Evolutionary conservation across 768 basidiomycete genomes (phyloP), one percentile per base, ranked within the genome.

Genomic region (Kwoniella mangroviensis): DNA sequence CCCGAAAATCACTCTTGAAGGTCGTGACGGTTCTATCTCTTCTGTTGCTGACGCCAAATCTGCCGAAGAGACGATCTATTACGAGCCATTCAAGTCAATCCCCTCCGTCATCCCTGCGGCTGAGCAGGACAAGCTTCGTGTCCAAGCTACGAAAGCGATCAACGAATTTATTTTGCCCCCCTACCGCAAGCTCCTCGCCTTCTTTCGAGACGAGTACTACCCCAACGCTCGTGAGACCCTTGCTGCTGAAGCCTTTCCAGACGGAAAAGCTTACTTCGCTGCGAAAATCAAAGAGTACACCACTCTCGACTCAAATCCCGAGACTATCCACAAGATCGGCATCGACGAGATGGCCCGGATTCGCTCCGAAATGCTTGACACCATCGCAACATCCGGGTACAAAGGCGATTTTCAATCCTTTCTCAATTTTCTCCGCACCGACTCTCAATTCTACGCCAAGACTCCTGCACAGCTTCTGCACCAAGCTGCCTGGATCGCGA

Each of bases 371-470:
- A 69, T 69, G 68, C 55, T 51, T 13, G 62, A 69, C 1, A 65
- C 63, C 6, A 58, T 69, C 21, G 58, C 64, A 49, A 11, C 41
- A 24, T 63, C 68, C 22, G 63, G 63, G 26, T 69, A 52, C 55
- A 57, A 69, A 28, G 68, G 68, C 13, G 43, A 57, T 21, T 69
- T 69, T 43, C 34, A 69, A 21, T 43, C n/a, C 26, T 69, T 69
- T 40, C 55, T 69, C 10, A 12, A 64, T n/a, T 69, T 69, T 24
- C 68, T 69, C 17, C 68, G 68, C 3, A 69, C 62, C 21, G 68
- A 69, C 61, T 41, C 63, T 21, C 68, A 65, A 64, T 69, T 69
- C 63, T 69, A 69, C 63, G 68, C 68, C 68, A 69, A 69, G 26
- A 69, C 63, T 9, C 63, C 68, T 34, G 68, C 65, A n/a, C 53